Percentiles rank a stretch among this genome's conserved stretches.
phyloP scores from a whole-genome alignment of 768 basidiomycete genomes.

The Lenzites betulinus region DNA sequence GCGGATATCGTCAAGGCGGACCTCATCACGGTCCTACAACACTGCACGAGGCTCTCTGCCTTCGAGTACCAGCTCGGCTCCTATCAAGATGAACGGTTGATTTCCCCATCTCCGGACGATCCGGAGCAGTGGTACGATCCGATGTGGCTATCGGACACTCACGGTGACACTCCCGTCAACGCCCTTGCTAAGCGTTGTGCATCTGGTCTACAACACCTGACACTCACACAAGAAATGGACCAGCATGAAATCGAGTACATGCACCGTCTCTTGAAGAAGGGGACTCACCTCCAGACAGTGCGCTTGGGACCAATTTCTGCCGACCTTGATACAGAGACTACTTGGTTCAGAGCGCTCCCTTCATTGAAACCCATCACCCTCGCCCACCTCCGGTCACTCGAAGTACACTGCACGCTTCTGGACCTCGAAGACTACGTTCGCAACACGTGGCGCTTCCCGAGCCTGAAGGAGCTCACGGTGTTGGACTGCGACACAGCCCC shows the following conservation, averaged over 20 bases:
- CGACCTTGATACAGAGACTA: too few species aligned
- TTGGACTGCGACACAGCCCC: background rate
- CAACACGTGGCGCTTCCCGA: background rate
- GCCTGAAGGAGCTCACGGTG: background rate
- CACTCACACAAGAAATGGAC: background rate
- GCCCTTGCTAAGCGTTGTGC: background rate
- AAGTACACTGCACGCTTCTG: background rate
- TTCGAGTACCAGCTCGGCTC: background rate
- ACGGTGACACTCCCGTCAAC: background rate
- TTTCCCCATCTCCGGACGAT: background rate
- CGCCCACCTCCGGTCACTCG: background rate
- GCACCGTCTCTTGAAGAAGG: background rate
- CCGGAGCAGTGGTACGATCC: background rate
- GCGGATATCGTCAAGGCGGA: background rate
- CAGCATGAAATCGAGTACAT: background rate
- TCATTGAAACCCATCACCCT: background rate
- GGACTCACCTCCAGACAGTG: background rate
- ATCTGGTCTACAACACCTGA: background rate
- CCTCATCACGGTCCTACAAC: background rate
- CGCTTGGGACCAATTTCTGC: background rate
- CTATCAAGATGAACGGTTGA: background rate
- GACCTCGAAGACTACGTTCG: background rate
- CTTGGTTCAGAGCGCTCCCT: too few species aligned
- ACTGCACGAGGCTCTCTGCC: background rate
- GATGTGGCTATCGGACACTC: background rate